Evolutionary conservation across 768 basidiomycete species (phyloP).

Genomic region (Psilocybe tampanensis): DNA sequence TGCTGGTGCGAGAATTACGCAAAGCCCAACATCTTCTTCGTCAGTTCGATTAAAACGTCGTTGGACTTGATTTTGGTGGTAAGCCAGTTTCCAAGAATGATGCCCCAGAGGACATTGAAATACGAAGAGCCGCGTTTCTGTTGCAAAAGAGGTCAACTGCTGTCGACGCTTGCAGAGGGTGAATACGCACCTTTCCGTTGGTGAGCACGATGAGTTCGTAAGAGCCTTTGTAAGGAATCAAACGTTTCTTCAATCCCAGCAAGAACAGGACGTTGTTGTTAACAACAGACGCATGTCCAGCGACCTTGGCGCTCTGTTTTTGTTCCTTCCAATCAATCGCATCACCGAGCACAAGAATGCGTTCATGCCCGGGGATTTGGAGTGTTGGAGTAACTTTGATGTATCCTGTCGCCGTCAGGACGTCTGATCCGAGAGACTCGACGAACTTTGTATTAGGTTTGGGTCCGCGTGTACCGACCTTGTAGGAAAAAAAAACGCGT

Average conservation of each 20-base stretch:
- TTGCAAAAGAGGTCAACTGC: neutral
- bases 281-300: slow-evolving; percentile 48
- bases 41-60: slow-evolving; percentile 23
- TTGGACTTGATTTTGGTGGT: slow-evolving; percentile 41
- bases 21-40: slow-evolving; percentile 9
- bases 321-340: slow-evolving; percentile 65
- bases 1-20: neutral
- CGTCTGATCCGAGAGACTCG: slow-evolving; percentile 37
- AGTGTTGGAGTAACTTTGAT: slow-evolving; percentile 61
- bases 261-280: slow-evolving; percentile 51
- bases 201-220: slow-evolving; percentile 56
- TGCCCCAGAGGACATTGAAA: slow-evolving; percentile 45
- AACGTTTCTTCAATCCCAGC: slow-evolving; percentile 29
- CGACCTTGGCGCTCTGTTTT: slow-evolving; percentile 54
- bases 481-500: neutral
- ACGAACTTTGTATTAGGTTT: slow-evolving; percentile 59
- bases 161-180: neutral
- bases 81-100: slow-evolving; percentile 48
- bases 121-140: slow-evolving; percentile 37
- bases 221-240: slow-evolving; percentile 46
- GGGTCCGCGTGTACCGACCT: slow-evolving; percentile 43
- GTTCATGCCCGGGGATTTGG: slow-evolving; percentile 50
- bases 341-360: slow-evolving; percentile 70
- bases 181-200: slow-evolving; percentile 51
- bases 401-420: slow-evolving; percentile 40